Conservation (phyloP, 176 grass and related monocot species). For the Lolium multiflorum region DNA sequence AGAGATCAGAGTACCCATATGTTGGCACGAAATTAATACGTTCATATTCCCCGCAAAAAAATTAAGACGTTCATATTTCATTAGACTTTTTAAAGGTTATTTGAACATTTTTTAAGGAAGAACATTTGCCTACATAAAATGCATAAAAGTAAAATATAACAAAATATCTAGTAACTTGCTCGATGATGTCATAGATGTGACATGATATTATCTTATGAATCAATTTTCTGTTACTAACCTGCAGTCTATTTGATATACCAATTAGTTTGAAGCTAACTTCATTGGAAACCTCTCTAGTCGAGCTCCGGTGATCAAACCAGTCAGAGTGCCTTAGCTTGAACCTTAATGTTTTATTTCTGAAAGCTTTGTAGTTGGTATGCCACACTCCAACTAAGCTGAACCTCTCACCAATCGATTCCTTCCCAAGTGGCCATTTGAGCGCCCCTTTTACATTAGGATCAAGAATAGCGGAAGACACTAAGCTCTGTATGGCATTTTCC, state of each 20-base stretch:
- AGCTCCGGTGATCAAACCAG: constrained; percentile 59
- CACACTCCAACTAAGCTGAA: too few relatives aligned
- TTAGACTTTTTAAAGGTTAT: not conserved
- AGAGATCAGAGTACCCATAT: not conserved
- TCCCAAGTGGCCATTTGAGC: too few relatives aligned
- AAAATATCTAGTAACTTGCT: not conserved
- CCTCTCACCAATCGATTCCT: too few relatives aligned
- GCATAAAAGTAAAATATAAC: not conserved
- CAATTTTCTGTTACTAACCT: constrained; percentile 51
- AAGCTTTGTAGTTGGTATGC: too few relatives aligned
- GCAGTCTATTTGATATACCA: constrained; percentile 49
- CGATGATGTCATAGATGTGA: not conserved
- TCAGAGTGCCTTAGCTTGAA: constrained; percentile 64
- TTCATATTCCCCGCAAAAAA: not conserved
- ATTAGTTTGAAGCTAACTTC: constrained; percentile 68
- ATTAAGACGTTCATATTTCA: not conserved
- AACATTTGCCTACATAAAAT: not conserved
- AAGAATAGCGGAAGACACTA: constrained; percentile 65
- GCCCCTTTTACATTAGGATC: too few relatives aligned
- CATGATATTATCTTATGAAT: not conserved
- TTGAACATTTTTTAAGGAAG: too few relatives aligned
- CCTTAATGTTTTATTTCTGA: not conserved
- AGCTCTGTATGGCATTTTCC: constrained; percentile 49
- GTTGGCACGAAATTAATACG: not conserved
- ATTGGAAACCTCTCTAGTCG: constrained; percentile 55